phyloP scores from a whole-genome alignment of 257 asterid genomes.

The Forsythia viridissima region DNA sequence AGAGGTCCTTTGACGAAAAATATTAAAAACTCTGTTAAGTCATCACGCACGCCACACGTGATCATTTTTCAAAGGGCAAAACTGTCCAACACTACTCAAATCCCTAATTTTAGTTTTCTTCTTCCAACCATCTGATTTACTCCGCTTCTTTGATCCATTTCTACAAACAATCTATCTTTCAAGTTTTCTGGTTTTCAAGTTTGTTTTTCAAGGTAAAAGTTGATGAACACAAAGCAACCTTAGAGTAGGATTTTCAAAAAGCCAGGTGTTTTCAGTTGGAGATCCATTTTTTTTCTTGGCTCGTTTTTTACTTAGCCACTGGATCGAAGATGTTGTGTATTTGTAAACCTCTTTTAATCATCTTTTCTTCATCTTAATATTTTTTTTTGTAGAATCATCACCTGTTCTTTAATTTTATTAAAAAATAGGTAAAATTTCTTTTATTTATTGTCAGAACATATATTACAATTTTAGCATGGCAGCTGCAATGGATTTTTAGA shows the following conservation, averaged over 20 bases:
- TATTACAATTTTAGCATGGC: background rate
- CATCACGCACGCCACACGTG: too few species aligned
- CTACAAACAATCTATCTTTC: constrained; percentile 20
- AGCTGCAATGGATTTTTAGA: constrained; percentile 24
- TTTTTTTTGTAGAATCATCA: constrained; percentile 1
- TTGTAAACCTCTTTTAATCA: constrained; percentile 36
- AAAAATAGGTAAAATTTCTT: constrained; percentile 53
- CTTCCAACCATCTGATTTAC: background rate
- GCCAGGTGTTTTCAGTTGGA: constrained; percentile 19
- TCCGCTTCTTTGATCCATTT: constrained; percentile 27
- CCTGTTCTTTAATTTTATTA: constrained; percentile 61
- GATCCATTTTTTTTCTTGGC: constrained; percentile 14
- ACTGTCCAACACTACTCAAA: too few species aligned
- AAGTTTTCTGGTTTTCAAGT: background rate
- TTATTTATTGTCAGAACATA: background rate
- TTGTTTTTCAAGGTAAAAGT: background rate
- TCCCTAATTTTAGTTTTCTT: background rate
- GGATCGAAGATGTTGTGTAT: constrained; percentile 37
- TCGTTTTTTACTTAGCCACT: constrained; percentile 16
- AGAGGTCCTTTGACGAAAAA: too few species aligned
- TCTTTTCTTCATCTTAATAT: background rate
- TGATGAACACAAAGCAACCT: background rate
- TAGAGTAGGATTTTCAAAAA: constrained; percentile 4
- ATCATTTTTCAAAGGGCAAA: too few species aligned
- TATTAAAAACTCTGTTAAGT: too few species aligned